Evolutionary conservation across 2,329 filamentous ascomycete genomes (phyloP).

Genomic region (Ophiocordyceps unilateralis): DNA sequence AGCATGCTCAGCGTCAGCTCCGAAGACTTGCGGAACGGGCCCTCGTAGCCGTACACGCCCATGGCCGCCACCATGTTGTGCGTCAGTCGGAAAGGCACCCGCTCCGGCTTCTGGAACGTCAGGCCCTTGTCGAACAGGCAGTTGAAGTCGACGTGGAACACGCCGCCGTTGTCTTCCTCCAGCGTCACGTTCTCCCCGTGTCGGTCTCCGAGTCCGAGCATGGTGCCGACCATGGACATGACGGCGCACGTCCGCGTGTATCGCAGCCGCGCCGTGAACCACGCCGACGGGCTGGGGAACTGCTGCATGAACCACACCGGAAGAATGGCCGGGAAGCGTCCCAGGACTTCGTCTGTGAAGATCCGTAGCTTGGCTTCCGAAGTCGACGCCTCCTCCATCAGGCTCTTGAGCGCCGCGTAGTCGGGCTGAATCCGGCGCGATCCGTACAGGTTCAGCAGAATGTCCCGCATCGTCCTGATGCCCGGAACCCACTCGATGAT

Average conservation of each 20-base stretch:
- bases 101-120: slow-evolving; percentile 86
- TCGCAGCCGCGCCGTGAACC: slow-evolving; percentile 74
- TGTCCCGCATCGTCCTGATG: slow-evolving; percentile 83
- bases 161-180: slow-evolving; percentile 81
- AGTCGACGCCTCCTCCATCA: slow-evolving; percentile 46
- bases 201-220: slow-evolving; percentile 81
- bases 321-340: slow-evolving; percentile 64
- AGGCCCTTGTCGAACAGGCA: slow-evolving; percentile 97
- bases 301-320: slow-evolving; percentile 92
- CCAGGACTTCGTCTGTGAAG: slow-evolving; percentile 49
- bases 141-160: slow-evolving; percentile 98
- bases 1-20: slow-evolving; percentile 76
- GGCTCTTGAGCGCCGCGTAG: slow-evolving; percentile 46
- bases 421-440: slow-evolving; percentile 54
- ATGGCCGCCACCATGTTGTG: slow-evolving; percentile 99
- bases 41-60: slow-evolving; percentile 85
- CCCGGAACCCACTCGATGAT: slow-evolving; percentile 98
- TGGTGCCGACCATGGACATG: slow-evolving; percentile 98
- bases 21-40: slow-evolving; percentile 78
- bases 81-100: slow-evolving; percentile 88
- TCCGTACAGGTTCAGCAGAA: slow-evolving; percentile 63
- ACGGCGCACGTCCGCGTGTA: slow-evolving; percentile 93
- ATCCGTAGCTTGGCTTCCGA: slow-evolving; percentile 43
- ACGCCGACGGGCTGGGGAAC: slow-evolving; percentile 81
- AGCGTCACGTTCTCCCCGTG: slow-evolving; percentile 96